Percentiles rank a stretch among this genome's conserved stretches.
phyloP scores from a whole-genome alignment of 148 eudicot species.

The Vaccinium darrowii region DNA sequence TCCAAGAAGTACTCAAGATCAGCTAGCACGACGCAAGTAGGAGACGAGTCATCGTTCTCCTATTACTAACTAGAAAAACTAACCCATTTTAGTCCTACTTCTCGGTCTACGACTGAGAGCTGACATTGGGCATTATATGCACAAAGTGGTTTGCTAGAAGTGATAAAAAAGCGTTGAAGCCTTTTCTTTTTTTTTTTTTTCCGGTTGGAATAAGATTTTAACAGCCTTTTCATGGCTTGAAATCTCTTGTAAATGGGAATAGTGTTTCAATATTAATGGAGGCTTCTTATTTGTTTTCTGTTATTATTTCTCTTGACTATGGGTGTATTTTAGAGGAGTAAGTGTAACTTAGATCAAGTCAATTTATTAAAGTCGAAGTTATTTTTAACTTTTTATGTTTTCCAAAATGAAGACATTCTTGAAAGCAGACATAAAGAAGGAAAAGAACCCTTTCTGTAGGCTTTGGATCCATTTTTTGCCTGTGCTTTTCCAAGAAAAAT shows the following conservation, averaged over 20 bases:
- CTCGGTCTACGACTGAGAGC: not conserved
- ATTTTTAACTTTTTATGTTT: not conserved
- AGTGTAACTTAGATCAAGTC: not conserved
- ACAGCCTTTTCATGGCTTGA: conserved; percentile 11
- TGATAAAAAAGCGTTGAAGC: not conserved
- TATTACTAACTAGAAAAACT: conserved; percentile 8
- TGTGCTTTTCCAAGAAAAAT: not conserved
- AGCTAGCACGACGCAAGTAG: conserved; percentile 27
- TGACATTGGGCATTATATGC: not conserved
- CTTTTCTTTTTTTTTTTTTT: not conserved
- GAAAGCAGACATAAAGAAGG: not conserved
- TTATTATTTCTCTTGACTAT: not conserved
- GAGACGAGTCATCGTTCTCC: conserved; percentile 24
- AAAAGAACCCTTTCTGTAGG: not conserved
- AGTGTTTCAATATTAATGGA: conserved; percentile 11
- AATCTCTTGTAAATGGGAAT: not conserved
- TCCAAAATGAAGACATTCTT: not conserved
- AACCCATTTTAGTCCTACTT: not conserved
- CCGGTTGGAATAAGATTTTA: not conserved
- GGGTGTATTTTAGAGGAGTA: not conserved
- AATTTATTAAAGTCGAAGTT: not conserved
- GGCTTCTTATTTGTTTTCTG: conserved; percentile 2
- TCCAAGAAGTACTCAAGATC: conserved; percentile 40
- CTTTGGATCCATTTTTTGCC: not conserved
- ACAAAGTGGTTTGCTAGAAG: not conserved